Percentiles rank a stretch among this genome's conserved stretches.
Conservation (phyloP, 768 basidiomycete genomes). For the Vararia minispora region DNA sequence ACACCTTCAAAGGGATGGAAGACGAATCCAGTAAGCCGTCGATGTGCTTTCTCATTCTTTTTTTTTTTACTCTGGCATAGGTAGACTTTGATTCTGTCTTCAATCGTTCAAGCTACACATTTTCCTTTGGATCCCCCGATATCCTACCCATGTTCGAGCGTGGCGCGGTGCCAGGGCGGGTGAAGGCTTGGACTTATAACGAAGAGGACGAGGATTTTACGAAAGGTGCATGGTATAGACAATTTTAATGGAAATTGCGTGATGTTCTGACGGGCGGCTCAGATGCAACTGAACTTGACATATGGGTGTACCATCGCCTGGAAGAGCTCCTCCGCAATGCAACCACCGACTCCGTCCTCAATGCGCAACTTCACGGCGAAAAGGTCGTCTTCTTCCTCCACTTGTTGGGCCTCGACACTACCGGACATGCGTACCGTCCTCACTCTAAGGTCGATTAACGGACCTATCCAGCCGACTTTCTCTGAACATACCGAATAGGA, state of each 20-base stretch:
- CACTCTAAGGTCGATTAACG: conserved; percentile 58
- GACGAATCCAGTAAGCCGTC: conserved; percentile 53
- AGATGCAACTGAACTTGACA: conserved; percentile 72
- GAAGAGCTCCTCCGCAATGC: conserved; percentile 50
- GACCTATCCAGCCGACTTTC: not conserved
- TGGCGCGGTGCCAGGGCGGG: conserved; percentile 60
- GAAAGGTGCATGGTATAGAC: conserved; percentile 37
- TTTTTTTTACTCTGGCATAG: conserved; percentile 16
- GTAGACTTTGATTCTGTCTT: conserved; percentile 84
- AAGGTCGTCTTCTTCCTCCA: conserved; percentile 77
- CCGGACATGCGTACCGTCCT: conserved; percentile 79
- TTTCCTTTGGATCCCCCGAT: conserved; percentile 81
- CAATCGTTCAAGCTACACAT: conserved; percentile 69
- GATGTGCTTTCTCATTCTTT: conserved; percentile 2
- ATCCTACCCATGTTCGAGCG: conserved; percentile 80
- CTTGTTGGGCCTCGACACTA: conserved; percentile 75
- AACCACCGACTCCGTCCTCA: conserved; percentile 35
- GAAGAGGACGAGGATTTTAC: conserved; percentile 81
- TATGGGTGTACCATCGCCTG: conserved; percentile 73
- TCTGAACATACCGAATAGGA: conserved; percentile 33
- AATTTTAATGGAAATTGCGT: not conserved
- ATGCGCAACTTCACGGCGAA: conserved; percentile 39
- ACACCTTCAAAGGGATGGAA: conserved; percentile 59
- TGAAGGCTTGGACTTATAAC: conserved; percentile 66
- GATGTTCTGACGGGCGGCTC: too few relatives aligned